Base-by-base conservation (phyloP, 2,329 filamentous ascomycete genomes). In the Arthrocladium fulminans region DNA sequence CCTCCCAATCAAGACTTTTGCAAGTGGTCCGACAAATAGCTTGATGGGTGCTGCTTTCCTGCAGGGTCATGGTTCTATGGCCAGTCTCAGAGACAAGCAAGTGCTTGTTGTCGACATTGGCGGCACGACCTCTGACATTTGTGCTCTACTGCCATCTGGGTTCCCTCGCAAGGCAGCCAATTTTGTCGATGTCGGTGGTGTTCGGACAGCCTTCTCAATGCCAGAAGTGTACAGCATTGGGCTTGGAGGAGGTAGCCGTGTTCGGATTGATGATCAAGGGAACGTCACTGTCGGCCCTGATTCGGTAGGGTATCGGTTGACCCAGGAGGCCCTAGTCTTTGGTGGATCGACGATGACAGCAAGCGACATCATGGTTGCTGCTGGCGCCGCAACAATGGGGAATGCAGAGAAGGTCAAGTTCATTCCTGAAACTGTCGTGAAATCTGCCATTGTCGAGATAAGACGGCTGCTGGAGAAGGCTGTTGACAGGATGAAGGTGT, bases 21-120 rank as follows among this genome's bases (percentile, higher is more conserved):
- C 76, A 0, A 79, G 74, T 32, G 80, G 80, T 0, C 76, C 79
- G 2, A 82, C 80, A 0, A 83, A 83, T 58, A 79, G 75, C 48
- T 78, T 81, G 68, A 72, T 74, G 45, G 79, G 79, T 1, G 79
- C 79, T 2, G 80, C 79, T 0, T 82, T 81, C 48, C 63, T 85
- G 1, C 71, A 73, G 37, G 59, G 57, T 2, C 57, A 62, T 20
- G 58, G 56, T 6, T 32, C 42, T 3, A 19, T 45, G 3, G 3
- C 13, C 3, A 27, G 34, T 12, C 29, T 45, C 13, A 30, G 19
- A 32, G 53, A 60, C 43, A 62, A 57, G 29, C 51, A 68, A 64
- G 48, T 69, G 61, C 37, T 57, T n/a, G 75, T 79, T 0, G 69
- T 80, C 2, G 78, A 81, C 54, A 72, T 81, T 23, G 78, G 79